A percentile compares a stretch with the other conserved stretches of the same genome.
These are phyloP conservation scores for Grifola frondosa DNA, from an alignment of 1,284 basidiomycete species.

Conservation along the genomic window DNA sequence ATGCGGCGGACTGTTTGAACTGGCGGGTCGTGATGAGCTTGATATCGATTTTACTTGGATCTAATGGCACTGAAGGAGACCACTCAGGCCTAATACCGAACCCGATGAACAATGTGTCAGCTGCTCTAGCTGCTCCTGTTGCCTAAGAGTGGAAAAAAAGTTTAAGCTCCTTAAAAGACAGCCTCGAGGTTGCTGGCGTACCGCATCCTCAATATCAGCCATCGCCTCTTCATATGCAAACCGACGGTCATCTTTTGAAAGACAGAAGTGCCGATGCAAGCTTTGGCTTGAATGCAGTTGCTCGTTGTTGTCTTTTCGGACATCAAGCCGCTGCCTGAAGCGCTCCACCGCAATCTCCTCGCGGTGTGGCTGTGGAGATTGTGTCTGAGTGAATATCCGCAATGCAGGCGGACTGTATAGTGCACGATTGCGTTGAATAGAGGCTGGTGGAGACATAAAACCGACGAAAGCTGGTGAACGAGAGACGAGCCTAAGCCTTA, in stretches of 20 bases:
- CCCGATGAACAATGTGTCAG: background rate
- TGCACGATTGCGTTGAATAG: background rate
- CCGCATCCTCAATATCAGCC: constrained; percentile 1
- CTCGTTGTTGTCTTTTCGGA: background rate
- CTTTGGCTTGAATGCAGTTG: background rate
- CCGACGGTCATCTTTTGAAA: background rate
- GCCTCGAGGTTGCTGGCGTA: too few relatives aligned
- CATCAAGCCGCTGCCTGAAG: background rate
- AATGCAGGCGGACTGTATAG: background rate
- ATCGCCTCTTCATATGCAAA: background rate
- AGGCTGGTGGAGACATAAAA: background rate
- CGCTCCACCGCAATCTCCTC: background rate
- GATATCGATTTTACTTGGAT: background rate
- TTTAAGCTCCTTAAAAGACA: background rate
- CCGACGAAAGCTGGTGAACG: too few relatives aligned
- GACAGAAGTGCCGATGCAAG: background rate
- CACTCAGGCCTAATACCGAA: background rate
- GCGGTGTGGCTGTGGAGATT: background rate
- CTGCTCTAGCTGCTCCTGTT: background rate
- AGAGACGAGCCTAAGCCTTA: too few relatives aligned
- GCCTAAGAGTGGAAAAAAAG: background rate
- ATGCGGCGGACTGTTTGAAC: background rate
- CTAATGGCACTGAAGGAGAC: background rate
- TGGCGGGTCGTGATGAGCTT: background rate
- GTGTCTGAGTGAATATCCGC: background rate